These are phyloP conservation scores for Bipolaris bicolor DNA, from an alignment of 2,329 filamentous ascomycete genomes.

Conservation along the genomic window DNA sequence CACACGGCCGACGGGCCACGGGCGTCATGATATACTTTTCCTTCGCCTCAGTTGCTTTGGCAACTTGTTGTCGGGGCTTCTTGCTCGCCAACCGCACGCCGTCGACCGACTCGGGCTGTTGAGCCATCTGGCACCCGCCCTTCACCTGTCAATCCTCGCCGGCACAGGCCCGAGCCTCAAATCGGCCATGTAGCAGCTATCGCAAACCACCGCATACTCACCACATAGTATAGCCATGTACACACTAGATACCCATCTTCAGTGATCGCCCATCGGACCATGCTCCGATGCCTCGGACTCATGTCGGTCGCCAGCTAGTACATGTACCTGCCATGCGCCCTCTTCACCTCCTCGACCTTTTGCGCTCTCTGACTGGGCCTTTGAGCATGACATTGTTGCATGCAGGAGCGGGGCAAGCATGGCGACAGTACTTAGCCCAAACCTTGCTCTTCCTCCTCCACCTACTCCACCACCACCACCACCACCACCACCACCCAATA, in stretches of 20 bases:
- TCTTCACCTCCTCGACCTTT: background rate
- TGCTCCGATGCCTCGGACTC: slow-evolving; percentile 8
- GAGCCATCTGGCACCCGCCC: background rate
- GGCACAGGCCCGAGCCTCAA: background rate
- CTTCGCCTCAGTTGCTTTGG: too few relatives aligned
- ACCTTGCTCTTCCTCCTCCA: background rate
- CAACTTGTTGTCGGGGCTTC: background rate
- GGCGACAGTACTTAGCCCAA: background rate
- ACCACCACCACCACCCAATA: background rate
- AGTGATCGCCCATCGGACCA: slow-evolving; percentile 6
- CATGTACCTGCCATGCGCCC: background rate
- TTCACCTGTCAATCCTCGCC: slow-evolving; percentile 2
- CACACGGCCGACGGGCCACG: too few relatives aligned
- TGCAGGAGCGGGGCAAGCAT: background rate
- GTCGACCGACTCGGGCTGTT: background rate
- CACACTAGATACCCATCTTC: background rate
- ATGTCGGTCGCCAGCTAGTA: background rate
- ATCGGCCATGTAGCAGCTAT: too few relatives aligned
- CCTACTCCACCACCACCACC: background rate
- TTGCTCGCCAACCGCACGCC: background rate
- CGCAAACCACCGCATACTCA: too few relatives aligned
- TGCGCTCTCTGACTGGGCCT: background rate
- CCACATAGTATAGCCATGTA: too few relatives aligned
- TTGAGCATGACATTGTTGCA: background rate
- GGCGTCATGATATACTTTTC: too few relatives aligned